A percentile compares a stretch with the other conserved stretches of the same genome.
Evolutionary conservation across 495 filamentous ascomycete genomes (phyloP).

Genomic region (Polyplosphaeria fusca): DNA sequence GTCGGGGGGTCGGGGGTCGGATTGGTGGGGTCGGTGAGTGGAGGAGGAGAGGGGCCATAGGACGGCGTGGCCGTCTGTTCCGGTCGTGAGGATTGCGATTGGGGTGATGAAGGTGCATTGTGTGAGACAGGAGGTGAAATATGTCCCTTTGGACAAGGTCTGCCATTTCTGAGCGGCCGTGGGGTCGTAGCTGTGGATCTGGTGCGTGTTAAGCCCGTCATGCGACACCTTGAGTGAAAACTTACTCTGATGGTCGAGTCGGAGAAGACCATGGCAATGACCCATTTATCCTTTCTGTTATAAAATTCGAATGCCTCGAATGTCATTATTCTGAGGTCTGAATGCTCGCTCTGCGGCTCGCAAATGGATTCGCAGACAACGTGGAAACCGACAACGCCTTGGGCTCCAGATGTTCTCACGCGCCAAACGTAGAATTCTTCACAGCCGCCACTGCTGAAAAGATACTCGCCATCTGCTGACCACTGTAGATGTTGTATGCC

Average conservation of each 20-base stretch:
- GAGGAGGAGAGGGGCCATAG: conserved; percentile 46
- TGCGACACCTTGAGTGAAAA: too few relatives aligned
- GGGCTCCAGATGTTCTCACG: conserved; percentile 48
- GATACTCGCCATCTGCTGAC: conserved; percentile 57
- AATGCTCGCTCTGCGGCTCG: conserved; percentile 55
- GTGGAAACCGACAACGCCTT: conserved; percentile 50
- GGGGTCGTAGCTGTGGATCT: conserved; percentile 59
- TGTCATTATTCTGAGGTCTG: conserved; percentile 74
- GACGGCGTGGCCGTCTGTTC: conserved; percentile 61
- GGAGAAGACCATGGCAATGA: conserved; percentile 68
- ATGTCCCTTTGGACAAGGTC: conserved; percentile 56
- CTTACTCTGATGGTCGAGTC: conserved; percentile 69
- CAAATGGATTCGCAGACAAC: conserved; percentile 63
- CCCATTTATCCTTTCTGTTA: conserved; percentile 46
- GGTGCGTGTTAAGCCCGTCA: not conserved
- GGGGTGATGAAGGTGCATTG: conserved; percentile 56
- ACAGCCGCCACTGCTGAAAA: conserved; percentile 80
- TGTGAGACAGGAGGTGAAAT: conserved; percentile 77
- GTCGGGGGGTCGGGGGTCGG: conserved; percentile 29
- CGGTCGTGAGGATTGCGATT: conserved; percentile 51
- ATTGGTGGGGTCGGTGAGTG: conserved; percentile 6
- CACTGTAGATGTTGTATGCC: conserved; percentile 81
- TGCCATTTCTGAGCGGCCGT: conserved; percentile 46
- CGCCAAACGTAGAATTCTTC: conserved; percentile 90
- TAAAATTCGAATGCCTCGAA: conserved; percentile 55